phyloP scores from a whole-genome alignment of 1,284 basidiomycete species.

The Kwoniella shivajii region DNA sequence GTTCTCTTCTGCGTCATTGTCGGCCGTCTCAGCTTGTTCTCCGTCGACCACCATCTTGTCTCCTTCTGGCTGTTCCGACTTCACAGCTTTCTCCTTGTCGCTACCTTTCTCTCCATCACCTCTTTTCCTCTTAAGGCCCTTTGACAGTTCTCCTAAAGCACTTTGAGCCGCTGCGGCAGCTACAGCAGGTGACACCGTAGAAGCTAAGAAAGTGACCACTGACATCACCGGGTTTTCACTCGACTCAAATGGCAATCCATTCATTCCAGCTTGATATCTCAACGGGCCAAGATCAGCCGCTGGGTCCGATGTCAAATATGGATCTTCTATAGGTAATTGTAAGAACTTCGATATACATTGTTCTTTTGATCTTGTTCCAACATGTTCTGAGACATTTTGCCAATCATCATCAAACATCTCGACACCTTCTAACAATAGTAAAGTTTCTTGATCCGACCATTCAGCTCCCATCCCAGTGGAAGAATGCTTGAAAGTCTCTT shows the following conservation, averaged over 20 bases:
- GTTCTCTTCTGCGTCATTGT: conserved; percentile 31
- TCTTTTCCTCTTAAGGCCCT: conserved; percentile 68
- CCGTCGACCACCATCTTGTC: conserved; percentile 20
- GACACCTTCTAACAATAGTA: conserved; percentile 87
- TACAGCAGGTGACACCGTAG: conserved; percentile 85
- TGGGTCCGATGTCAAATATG: conserved; percentile 62
- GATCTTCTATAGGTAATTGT: conserved; percentile 94
- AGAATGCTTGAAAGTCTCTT: conserved; percentile 59
- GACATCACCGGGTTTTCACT: conserved; percentile 98
- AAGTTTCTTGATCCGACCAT: conserved; percentile 90
- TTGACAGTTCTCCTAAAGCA: conserved; percentile 66
- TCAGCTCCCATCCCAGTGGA: conserved; percentile 61
- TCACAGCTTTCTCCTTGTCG: conserved; percentile 22
- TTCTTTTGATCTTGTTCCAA: conserved; percentile 85
- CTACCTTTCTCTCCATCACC: conserved; percentile 44
- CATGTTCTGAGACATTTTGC: conserved; percentile 87
- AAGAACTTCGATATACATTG: conserved; percentile 96
- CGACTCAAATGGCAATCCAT: conserved; percentile 83
- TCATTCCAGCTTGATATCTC: conserved; percentile 60
- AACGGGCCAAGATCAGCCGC: conserved; percentile 69
- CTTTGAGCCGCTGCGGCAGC: conserved; percentile 92
- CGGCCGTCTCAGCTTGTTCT: conserved; percentile 27
- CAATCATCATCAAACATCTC: conserved; percentile 99
- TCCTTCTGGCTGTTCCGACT: conserved; percentile 30
- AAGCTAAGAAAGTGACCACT: conserved; percentile 94